Evolutionary conservation across 768 basidiomycete species (phyloP), one percentile per base, ranked within the genome.

Genomic region (Mrakia hoshinonis): DNA sequence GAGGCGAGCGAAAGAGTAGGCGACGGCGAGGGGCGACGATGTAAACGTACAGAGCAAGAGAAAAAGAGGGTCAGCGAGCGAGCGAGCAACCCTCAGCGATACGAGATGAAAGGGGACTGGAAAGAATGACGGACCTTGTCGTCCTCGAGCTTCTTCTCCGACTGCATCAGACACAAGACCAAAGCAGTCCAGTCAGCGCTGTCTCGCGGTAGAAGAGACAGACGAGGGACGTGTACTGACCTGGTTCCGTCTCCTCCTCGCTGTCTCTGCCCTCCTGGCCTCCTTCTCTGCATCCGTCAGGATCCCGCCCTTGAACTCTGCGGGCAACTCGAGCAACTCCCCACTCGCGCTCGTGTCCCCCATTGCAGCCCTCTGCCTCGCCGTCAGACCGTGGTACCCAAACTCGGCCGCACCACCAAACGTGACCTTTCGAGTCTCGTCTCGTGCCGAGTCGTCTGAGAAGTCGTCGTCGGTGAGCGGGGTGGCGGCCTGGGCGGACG

Each of bases 101-200:
- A n/a, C n/a, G n/a, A n/a, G n/a, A 48, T 4, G 1, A 65, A 18
- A 18, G 24, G 18, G 26, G 49, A 18, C n/a, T 13, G 12, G 39
- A 18, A 20, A 43, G 38, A 62, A 26, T 18, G 18, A 24, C 60
- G 36, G 49, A 70, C 69, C 48, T 70, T 70, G 34, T 70, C 69
- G 51, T 70, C 69, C 26, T 70, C 69, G 15, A 70, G 29, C 61
- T 64, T 64, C 49, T 70, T 70, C 49, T 70, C 69, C n/a, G 43
- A 43, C 43, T 43, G 43, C n/a, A 43, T 43, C 15, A 43, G 43
- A 43, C 15, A 43, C 7, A 43, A 6, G 15, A 15, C 43, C 43
- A 43, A 43, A 43, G 15, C 15, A 43, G 43, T 43, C 7, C 7
- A 7, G 43, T 6, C 6, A 6, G 15, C 43, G 15, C 7, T 6